These are phyloP conservation scores for Aspergillus bombycis DNA, from an alignment of 2,329 filamentous ascomycete genomes.

Conservation along the genomic window DNA sequence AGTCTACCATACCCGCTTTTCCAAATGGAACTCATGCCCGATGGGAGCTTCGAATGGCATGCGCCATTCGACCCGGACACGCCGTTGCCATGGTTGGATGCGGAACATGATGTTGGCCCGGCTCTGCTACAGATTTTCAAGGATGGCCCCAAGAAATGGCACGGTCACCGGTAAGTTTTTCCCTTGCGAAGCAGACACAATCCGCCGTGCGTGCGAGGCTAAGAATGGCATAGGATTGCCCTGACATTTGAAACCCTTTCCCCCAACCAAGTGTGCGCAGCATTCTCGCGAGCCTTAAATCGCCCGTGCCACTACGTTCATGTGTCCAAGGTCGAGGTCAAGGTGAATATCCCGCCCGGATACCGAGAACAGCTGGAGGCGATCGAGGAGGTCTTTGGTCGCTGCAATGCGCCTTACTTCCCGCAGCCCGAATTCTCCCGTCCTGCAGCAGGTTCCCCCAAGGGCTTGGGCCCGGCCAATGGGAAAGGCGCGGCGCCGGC, in stretches of 20 bases:
- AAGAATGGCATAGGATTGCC: slow-evolving; percentile 64
- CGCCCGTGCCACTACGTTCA: slow-evolving; percentile 77
- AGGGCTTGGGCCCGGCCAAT: slow-evolving; percentile 40
- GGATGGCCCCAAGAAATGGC: slow-evolving; percentile 85
- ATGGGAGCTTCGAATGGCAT: slow-evolving; percentile 89
- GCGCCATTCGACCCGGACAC: slow-evolving; percentile 90
- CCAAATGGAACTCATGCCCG: slow-evolving; percentile 84
- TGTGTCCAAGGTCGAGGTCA: slow-evolving; percentile 74
- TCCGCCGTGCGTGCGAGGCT: slow-evolving; percentile 2
- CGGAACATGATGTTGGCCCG: slow-evolving; percentile 93
- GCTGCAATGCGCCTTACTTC: slow-evolving; percentile 64
- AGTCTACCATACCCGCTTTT: slow-evolving; percentile 90
- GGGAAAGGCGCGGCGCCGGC: slow-evolving; percentile 50
- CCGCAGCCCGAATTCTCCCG: slow-evolving; percentile 60
- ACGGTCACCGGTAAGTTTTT: slow-evolving; percentile 64
- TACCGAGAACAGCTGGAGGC: slow-evolving; percentile 84
- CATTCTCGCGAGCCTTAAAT: slow-evolving; percentile 77
- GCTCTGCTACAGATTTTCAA: slow-evolving; percentile 94
- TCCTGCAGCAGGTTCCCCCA: slow-evolving; percentile 41
- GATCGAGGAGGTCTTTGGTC: slow-evolving; percentile 62
- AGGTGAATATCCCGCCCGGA: slow-evolving; percentile 81
- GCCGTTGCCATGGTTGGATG: slow-evolving; percentile 91
- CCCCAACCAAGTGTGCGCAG: slow-evolving; percentile 77
- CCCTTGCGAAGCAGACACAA: neutral
- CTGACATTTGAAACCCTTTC: slow-evolving; percentile 89